A percentile compares a stretch with the other conserved stretches of the same genome.
Conservation (phyloP, 1,284 basidiomycete species). For the Hemileia vastatrix region DNA sequence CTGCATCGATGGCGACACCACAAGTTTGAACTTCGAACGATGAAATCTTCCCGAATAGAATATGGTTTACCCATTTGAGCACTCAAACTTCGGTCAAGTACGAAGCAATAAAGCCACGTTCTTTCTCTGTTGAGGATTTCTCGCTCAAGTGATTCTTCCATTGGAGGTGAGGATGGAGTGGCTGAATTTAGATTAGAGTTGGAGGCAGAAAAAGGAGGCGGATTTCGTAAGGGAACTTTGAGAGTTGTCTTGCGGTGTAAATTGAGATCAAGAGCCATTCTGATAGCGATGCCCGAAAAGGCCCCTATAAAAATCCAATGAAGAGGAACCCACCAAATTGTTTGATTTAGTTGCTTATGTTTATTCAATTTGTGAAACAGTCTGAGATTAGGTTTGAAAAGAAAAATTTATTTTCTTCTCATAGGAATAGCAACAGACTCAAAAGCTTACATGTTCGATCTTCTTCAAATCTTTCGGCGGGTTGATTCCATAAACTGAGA, state of each 20-base stretch:
- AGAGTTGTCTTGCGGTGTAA: constrained; percentile 59
- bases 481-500: constrained; percentile 45
- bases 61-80: constrained; percentile 79
- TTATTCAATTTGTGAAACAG: too few species aligned
- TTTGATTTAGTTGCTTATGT: too few species aligned
- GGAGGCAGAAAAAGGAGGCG: not conserved
- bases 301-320: not conserved
- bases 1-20: constrained; percentile 50
- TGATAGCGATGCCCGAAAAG: constrained; percentile 37
- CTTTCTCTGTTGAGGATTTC: constrained; percentile 69
- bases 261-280: constrained; percentile 72
- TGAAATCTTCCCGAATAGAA: constrained; percentile 73
- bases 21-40: constrained; percentile 61
- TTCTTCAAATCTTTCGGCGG: constrained; percentile 63
- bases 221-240: constrained; percentile 50
- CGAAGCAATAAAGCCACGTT: constrained; percentile 78
- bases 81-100: constrained; percentile 67
- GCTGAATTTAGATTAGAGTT: constrained; percentile 29
- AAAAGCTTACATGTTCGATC: constrained; percentile 88
- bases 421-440: too few species aligned
- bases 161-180: constrained; percentile 45
- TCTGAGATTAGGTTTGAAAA: too few species aligned
- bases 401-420: too few species aligned
- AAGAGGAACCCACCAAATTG: constrained; percentile 51
- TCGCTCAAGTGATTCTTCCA: constrained; percentile 59